Percentiles rank a stretch among this genome's conserved stretches.
These are phyloP conservation scores for Angophora floribunda DNA, from an alignment of 345 rosid species.

Conservation along the genomic window DNA sequence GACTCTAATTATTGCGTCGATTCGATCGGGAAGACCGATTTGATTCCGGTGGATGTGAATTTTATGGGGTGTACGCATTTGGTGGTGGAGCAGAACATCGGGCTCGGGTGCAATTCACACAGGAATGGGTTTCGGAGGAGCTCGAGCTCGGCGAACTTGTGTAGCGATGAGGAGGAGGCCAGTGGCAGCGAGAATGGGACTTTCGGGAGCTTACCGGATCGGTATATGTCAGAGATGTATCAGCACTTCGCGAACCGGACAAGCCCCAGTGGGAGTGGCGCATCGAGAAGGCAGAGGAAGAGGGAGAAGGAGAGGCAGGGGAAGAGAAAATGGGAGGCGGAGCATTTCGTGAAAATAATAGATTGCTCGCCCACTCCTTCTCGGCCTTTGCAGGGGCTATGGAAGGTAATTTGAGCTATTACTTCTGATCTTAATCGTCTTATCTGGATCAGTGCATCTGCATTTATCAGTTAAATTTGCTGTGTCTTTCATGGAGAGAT, in stretches of 20 bases:
- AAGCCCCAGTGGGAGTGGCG: conserved; percentile 51
- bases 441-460: not conserved
- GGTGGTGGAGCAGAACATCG: conserved; percentile 54
- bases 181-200: conserved; percentile 7
- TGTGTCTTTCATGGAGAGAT: not conserved
- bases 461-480: not conserved
- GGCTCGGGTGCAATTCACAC: not conserved
- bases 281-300: conserved; percentile 64
- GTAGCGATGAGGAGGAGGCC: conserved; percentile 34
- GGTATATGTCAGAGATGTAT: conserved; percentile 53
- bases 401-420: conserved; percentile 51
- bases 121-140: conserved; percentile 14
- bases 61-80: conserved; percentile 60
- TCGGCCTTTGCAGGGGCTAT: conserved; percentile 80
- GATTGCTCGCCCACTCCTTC: conserved; percentile 55
- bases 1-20: conserved; percentile 8
- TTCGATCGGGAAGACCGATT: conserved; percentile 16
- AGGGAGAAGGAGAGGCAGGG: conserved; percentile 71
- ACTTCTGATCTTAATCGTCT: not conserved
- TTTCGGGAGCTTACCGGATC: conserved; percentile 46
- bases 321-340: conserved; percentile 66
- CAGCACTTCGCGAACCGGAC: conserved; percentile 66
- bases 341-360: conserved; percentile 68
- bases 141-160: conserved; percentile 23
- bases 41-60: conserved; percentile 58